A percentile compares a stretch with the other conserved stretches of the same genome.
Evolutionary conservation across 768 basidiomycete species (phyloP).

Genomic region (Hemileccinum impolitum): DNA sequence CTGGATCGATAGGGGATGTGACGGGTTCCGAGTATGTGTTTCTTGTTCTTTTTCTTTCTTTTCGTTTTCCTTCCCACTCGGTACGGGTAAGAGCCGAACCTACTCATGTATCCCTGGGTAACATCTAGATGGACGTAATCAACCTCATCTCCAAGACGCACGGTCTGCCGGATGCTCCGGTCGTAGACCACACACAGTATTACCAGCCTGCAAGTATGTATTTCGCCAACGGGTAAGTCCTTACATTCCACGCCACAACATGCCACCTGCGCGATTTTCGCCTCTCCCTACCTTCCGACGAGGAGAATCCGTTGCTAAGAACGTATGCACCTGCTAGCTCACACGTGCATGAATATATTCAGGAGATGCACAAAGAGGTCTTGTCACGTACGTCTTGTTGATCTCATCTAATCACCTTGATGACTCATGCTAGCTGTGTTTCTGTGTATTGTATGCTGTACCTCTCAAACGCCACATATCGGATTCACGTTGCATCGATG

Average conservation of each 20-base stretch:
- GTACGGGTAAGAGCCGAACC: constrained; percentile 2
- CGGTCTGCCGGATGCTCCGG: constrained; percentile 64
- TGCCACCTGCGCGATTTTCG: background rate
- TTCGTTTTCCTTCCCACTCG: constrained; percentile 20
- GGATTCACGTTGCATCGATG: too few species aligned
- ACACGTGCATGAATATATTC: constrained; percentile 61
- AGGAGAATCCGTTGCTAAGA: background rate
- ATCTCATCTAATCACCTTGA: constrained; percentile 15
- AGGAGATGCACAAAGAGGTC: constrained; percentile 62
- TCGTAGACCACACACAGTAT: constrained; percentile 46
- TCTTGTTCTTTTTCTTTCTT: constrained; percentile 37
- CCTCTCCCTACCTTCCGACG: background rate
- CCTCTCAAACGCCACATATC: too few species aligned
- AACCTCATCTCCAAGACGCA: constrained; percentile 62
- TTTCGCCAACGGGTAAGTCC: constrained; percentile 57
- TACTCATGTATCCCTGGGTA: background rate
- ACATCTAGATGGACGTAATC: constrained; percentile 62
- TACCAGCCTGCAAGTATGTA: constrained; percentile 53
- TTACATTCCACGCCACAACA: constrained; percentile 2
- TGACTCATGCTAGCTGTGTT: constrained; percentile 4
- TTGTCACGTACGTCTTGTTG: constrained; percentile 46
- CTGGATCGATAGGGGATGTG: constrained; percentile 72
- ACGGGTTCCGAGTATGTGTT: constrained; percentile 63
- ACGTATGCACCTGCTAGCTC: constrained; percentile 40
- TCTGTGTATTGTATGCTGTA: background rate